These are phyloP conservation scores for Triangularia verruculosa DNA, from an alignment of 2,329 filamentous ascomycete genomes.

Conservation along the genomic window DNA sequence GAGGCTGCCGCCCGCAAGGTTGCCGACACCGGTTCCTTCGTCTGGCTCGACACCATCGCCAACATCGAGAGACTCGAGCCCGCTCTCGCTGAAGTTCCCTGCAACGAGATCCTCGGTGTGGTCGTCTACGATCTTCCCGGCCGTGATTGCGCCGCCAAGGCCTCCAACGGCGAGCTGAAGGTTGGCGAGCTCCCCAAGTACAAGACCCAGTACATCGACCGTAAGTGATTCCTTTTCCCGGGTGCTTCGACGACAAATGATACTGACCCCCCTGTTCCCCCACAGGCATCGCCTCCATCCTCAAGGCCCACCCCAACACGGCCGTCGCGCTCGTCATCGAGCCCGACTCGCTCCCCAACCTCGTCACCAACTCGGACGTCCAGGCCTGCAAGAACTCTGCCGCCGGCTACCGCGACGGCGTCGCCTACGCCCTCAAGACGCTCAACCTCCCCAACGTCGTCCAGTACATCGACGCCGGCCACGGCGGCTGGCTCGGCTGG, in stretches of 20 bases:
- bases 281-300: conserved; percentile 46
- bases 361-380: conserved; percentile 55
- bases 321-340: conserved; percentile 46
- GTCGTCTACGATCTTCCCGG: conserved; percentile 64
- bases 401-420: conserved; percentile 52
- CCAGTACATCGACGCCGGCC: conserved; percentile 63
- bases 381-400: conserved; percentile 53
- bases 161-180: conserved; percentile 60
- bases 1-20: conserved; percentile 34
- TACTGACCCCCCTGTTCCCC: conserved; percentile 6
- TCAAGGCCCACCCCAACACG: conserved; percentile 54
- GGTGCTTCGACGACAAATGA: not conserved
- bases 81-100: conserved; percentile 36
- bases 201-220: conserved; percentile 42
- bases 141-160: conserved; percentile 60
- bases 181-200: conserved; percentile 49
- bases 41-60: conserved; percentile 41
- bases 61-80: conserved; percentile 39
- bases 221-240: conserved; percentile 26
- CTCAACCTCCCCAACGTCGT: conserved; percentile 60
- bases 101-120: conserved; percentile 42
- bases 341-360: conserved; percentile 47
- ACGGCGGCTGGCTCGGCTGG: conserved; percentile 65
- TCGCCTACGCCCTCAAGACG: conserved; percentile 53
- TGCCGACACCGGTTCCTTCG: conserved; percentile 40